These are phyloP conservation scores for Chlamydomonas reinhardtii DNA, from an alignment of 163 green algal genomes.

Conservation along the genomic window DNA sequence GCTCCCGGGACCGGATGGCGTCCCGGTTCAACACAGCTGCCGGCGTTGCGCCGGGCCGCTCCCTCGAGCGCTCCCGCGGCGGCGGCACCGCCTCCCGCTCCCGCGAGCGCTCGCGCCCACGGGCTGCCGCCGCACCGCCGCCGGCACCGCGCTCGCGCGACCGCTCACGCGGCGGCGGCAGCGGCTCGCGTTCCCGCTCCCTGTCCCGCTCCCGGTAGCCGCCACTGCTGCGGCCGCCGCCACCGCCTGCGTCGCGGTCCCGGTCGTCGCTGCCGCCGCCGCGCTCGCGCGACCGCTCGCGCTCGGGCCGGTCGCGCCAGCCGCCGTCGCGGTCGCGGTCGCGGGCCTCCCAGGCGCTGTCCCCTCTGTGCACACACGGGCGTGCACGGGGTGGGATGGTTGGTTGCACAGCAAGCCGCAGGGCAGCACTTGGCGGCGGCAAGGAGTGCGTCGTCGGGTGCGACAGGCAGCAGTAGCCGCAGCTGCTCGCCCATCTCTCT, in stretches of 20 bases:
- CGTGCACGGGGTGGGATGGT: no score
- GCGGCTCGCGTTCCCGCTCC: not conserved
- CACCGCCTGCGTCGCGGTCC: not conserved
- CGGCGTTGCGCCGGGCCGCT: not conserved
- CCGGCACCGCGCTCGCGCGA: not conserved
- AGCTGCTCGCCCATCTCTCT: no score
- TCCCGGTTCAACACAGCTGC: conserved; percentile 8
- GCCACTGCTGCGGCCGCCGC: not conserved
- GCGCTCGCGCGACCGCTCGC: conserved; percentile 11
- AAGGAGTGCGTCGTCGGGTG: no score
- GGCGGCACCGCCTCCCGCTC: not conserved
- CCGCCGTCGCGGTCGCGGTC: not conserved
- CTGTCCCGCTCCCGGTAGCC: not conserved
- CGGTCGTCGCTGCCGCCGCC: not conserved
- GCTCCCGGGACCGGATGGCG: conserved; percentile 29
- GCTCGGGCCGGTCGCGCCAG: not conserved
- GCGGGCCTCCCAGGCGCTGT: no score
- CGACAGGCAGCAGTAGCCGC: no score
- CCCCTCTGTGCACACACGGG: no score
- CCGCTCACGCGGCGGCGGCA: not conserved
- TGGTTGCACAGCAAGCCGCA: no score
- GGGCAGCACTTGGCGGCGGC: no score
- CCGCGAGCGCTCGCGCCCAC: conserved; percentile 16
- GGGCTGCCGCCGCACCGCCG: not conserved
- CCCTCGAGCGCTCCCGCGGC: not conserved